Evolutionary conservation across 2,329 filamentous ascomycete species (phyloP).

Genomic region (Fusarium sp.): DNA sequence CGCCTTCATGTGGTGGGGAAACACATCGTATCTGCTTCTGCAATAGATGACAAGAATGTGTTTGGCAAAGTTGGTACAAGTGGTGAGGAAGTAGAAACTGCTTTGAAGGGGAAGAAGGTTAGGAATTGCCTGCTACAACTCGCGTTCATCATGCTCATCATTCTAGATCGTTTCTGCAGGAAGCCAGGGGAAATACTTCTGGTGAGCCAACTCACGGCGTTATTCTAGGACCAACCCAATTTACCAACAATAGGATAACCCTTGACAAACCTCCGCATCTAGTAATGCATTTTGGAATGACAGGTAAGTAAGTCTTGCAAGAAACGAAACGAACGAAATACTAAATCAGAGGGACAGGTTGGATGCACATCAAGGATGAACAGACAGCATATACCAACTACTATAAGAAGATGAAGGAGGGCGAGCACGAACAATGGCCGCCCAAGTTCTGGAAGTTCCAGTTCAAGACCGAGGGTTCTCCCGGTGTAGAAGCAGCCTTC

Average conservation of each 20-base stretch:
- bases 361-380: constrained; percentile 87
- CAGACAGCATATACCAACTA: constrained; percentile 83
- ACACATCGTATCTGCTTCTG: constrained; percentile 74
- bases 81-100: constrained; percentile 76
- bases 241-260: constrained; percentile 49
- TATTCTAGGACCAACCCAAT: background rate
- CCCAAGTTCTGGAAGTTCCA: constrained; percentile 91
- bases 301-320: constrained; percentile 56
- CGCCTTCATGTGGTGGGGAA: constrained; percentile 86
- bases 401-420: constrained; percentile 75
- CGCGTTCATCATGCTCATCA: background rate
- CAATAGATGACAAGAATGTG: constrained; percentile 82
- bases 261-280: constrained; percentile 84
- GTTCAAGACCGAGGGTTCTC: constrained; percentile 68
- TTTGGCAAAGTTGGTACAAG: constrained; percentile 92
- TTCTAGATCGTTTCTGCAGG: constrained; percentile 69
- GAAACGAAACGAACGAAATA: background rate
- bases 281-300: constrained; percentile 88
- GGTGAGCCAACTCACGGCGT: constrained; percentile 55
- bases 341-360: constrained; percentile 59
- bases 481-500: constrained; percentile 75
- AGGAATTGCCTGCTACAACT: background rate
- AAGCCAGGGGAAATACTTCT: constrained; percentile 98
- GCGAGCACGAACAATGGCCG: constrained; percentile 77
- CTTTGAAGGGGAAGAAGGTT: constrained; percentile 77